Conservation (phyloP, 192 early-diverging fungal species). For the Ambispora gerdemannii region DNA sequence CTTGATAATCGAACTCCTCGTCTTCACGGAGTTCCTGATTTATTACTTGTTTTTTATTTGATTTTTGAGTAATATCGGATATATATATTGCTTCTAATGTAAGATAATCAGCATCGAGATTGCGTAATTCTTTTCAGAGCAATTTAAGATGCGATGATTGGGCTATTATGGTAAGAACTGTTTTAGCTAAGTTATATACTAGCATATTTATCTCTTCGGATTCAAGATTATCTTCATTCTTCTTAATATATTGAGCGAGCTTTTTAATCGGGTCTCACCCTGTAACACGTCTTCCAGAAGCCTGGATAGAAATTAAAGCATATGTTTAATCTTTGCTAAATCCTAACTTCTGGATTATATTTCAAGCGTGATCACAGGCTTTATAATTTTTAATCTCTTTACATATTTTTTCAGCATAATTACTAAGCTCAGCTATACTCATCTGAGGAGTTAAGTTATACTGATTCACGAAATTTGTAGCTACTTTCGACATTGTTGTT, state of each 20-base stretch:
- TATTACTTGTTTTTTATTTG: background rate
- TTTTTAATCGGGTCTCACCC: background rate
- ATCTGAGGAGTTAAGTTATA: background rate
- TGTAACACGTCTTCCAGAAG: background rate
- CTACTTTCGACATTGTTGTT: background rate
- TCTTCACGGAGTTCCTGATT: background rate
- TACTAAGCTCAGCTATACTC: slow-evolving; percentile 2
- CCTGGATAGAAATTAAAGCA: background rate
- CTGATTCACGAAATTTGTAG: slow-evolving; percentile 1
- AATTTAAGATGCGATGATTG: background rate
- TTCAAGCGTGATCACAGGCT: background rate
- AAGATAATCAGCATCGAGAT: background rate
- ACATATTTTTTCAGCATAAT: background rate
- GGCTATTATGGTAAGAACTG: background rate
- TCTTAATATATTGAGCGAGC: slow-evolving; percentile 2
- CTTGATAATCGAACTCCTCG: background rate
- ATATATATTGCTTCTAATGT: background rate
- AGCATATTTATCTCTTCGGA: background rate
- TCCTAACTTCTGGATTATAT: background rate
- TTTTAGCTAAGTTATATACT: background rate
- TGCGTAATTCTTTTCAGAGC: background rate
- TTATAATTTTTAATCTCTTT: background rate
- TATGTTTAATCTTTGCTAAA: background rate
- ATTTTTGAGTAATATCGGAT: background rate
- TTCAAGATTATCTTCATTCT: background rate